These are phyloP conservation scores for Drechslerella dactyloides DNA, from an alignment of 2,329 filamentous ascomycete species.

Conservation along the genomic window DNA sequence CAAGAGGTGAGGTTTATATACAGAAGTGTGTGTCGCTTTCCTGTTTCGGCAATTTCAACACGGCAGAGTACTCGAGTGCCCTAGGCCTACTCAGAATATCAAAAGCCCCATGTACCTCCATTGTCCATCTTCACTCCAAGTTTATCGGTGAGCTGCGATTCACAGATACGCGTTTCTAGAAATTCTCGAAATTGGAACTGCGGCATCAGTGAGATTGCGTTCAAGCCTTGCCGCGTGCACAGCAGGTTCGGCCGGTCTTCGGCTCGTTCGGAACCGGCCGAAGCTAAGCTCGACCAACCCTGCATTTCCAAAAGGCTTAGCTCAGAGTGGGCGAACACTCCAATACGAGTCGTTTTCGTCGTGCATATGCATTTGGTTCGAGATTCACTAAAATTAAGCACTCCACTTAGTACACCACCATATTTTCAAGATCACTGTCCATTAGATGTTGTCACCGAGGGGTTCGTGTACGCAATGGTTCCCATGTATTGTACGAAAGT, in stretches of 20 bases:
- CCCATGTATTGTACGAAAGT: no score
- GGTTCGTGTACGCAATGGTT: no score
- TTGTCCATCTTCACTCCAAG: not conserved
- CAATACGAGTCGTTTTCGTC: no score
- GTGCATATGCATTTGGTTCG: no score
- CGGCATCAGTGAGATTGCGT: not conserved
- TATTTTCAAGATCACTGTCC: no score
- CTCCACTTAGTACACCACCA: no score
- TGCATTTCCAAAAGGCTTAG: no score
- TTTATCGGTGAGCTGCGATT: not conserved
- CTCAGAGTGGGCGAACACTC: no score
- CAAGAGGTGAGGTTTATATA: conserved; percentile 6
- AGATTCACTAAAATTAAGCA: no score
- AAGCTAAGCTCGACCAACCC: not conserved
- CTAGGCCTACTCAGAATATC: not conserved
- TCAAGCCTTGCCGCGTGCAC: not conserved
- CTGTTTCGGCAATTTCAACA: not conserved
- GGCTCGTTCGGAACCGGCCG: conserved; percentile 1
- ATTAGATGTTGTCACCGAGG: no score
- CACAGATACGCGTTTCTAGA: conserved; percentile 4
- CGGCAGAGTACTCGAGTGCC: not conserved
- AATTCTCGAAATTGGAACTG: not conserved
- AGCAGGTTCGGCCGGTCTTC: not conserved
- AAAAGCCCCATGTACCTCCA: no score
- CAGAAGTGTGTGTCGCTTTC: conserved; percentile 7